phyloP scores from a whole-genome alignment of 139 green algal species.

The Deuterostichococcus epilithicus region DNA sequence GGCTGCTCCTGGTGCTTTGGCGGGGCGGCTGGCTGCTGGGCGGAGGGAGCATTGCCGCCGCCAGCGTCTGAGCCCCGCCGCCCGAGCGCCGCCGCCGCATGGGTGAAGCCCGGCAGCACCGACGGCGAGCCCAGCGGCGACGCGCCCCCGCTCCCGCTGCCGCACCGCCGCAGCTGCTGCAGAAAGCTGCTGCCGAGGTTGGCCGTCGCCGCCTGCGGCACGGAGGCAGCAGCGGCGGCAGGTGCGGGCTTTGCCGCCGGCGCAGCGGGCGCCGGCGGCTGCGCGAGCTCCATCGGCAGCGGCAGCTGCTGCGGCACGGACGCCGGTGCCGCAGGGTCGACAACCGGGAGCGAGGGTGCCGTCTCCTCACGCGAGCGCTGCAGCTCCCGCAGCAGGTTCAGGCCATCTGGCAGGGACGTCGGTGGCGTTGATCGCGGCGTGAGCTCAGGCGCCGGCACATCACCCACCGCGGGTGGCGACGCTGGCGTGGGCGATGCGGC shows the following conservation, averaged over 20 bases:
- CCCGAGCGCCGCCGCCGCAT: not conserved
- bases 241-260: too few species aligned
- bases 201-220: too few species aligned
- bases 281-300: too few species aligned
- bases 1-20: not conserved
- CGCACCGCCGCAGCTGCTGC: not conserved
- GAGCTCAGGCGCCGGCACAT: not conserved
- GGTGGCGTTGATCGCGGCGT: too few species aligned
- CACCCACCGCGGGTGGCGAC: not conserved
- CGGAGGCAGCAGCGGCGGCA: too few species aligned
- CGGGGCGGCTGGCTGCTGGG: not conserved
- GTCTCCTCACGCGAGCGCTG: not conserved
- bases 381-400: conserved; percentile 5
- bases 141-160: not conserved
- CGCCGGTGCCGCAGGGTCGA: too few species aligned
- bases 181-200: not conserved
- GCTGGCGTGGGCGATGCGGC: not conserved
- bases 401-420: not conserved
- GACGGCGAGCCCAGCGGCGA: conserved; percentile 1
- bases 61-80: not conserved
- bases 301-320: too few species aligned
- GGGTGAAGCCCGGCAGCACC: not conserved
- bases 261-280: too few species aligned
- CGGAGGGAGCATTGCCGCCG: not conserved
- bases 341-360: not conserved